These are phyloP conservation scores for Pseudozyma thailandica DNA, from an alignment of 1,284 basidiomycete species.

Conservation along the genomic window DNA sequence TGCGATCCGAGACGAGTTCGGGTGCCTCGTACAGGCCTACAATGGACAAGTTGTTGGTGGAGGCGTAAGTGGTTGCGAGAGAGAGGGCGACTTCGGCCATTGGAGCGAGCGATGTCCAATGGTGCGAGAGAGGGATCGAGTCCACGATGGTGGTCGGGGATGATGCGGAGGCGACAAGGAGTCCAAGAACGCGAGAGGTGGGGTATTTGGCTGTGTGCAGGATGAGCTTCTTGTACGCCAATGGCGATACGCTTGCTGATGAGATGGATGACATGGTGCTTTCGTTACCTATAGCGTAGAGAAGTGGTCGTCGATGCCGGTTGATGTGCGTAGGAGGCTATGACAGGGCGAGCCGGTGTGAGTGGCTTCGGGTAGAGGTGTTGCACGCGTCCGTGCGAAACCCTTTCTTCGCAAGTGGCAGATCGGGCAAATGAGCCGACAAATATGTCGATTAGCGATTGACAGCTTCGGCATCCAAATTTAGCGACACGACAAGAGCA, in stretches of 20 bases:
- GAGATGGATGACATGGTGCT: constrained; percentile 24
- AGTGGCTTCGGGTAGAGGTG: background rate
- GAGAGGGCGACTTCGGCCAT: constrained; percentile 43
- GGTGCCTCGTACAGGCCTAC: constrained; percentile 49
- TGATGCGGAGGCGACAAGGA: constrained; percentile 28
- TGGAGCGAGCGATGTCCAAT: constrained; percentile 45
- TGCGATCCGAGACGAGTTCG: constrained; percentile 21
- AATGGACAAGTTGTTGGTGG: constrained; percentile 14
- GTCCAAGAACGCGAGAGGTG: constrained; percentile 35
- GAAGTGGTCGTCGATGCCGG: background rate
- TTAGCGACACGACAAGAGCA: background rate
- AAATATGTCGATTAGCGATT: constrained; percentile 8
- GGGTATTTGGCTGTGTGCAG: constrained; percentile 49
- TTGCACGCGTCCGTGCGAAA: constrained; percentile 36
- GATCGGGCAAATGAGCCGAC: background rate
- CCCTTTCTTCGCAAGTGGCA: constrained; percentile 15
- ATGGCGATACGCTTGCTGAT: constrained; percentile 20
- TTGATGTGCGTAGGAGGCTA: background rate
- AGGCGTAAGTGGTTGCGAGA: constrained; percentile 27
- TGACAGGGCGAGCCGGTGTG: background rate
- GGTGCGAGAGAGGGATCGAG: constrained; percentile 43
- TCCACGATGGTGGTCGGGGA: constrained; percentile 13
- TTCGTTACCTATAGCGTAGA: background rate
- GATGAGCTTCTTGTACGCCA: constrained; percentile 47
- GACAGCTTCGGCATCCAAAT: constrained; percentile 7